Evolutionary conservation across 768 basidiomycete species (phyloP).

Genomic region (Dacryopinax primogenitus): DNA sequence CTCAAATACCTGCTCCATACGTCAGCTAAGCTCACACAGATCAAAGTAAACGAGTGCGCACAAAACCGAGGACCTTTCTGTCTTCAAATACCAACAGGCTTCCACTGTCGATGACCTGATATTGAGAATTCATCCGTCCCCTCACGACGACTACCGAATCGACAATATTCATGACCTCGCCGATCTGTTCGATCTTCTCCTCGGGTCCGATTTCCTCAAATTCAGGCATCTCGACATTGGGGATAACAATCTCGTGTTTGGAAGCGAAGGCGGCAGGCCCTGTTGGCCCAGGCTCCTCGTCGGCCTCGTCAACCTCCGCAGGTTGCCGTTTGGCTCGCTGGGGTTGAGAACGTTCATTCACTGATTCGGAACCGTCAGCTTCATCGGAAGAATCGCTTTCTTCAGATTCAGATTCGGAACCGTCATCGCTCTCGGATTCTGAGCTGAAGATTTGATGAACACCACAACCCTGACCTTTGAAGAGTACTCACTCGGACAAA

Average conservation of each 20-base stretch:
- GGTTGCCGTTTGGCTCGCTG: not conserved
- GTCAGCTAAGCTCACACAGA: conserved; percentile 6
- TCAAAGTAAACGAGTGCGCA: conserved; percentile 33
- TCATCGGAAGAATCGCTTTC: not conserved
- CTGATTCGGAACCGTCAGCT: not conserved
- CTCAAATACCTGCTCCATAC: conserved; percentile 58
- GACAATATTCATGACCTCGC: conserved; percentile 64
- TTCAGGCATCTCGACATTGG: conserved; percentile 36
- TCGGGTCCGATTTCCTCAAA: conserved; percentile 47
- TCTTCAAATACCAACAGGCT: conserved; percentile 85
- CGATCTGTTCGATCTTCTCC: conserved; percentile 62
- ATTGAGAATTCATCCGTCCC: conserved; percentile 43
- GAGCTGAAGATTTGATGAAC: not conserved
- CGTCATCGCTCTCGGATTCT: not conserved
- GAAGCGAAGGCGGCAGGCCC: conserved; percentile 15
- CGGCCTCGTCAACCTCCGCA: conserved; percentile 11
- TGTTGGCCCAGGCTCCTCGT: conserved; percentile 12
- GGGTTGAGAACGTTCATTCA: not conserved
- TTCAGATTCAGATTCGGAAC: conserved; percentile 13
- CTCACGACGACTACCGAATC: conserved; percentile 61
- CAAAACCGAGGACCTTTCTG: conserved; percentile 78
- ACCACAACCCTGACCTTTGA: too few species aligned
- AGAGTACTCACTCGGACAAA: not conserved
- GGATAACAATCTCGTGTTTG: conserved; percentile 33
- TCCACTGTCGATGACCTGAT: conserved; percentile 69